Base-by-base conservation (phyloP, 2,329 filamentous ascomycete species). In the Talaromyces sp. region DNA sequence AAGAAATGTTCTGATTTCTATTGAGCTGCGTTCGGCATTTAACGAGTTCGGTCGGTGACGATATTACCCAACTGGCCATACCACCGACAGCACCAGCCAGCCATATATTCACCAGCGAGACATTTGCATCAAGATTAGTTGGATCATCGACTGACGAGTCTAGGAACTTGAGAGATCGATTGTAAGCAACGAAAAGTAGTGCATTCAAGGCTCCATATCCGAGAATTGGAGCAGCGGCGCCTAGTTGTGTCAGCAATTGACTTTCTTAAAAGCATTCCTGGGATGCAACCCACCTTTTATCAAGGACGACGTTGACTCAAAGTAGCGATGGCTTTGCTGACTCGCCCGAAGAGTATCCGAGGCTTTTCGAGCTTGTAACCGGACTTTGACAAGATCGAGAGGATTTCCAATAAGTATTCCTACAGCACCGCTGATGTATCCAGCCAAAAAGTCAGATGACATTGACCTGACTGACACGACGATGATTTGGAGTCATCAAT, bases 161-260 rank as follows among this genome's bases (percentile, higher is more conserved):
- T 31, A 97, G 80, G 17, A 87, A 77, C 25, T 82, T 81, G 71
- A 94, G 86, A n/a, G 89, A 89, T 65, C 91, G 90, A 75, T 97
- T 97, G 81, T 97, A 98, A 1, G 90, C 89, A 70, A 94, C 87
- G 78, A 97, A 97, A 22, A 97, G 87, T 17, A 97, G 81, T 45
- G 92, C 93, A 74, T 97, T 97, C 67, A 98, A 85, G 22, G 91
- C 92, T 68, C 94, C 94, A 78, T 97, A 97, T 70, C 92, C 92
- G 4, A 97, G 81, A 43, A 97, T 89, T 0, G 94, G 94, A 41
- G 93, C 93, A 27, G 93, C 90, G 11, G 90, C 87, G 68, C 94
- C 94, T 82, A 50, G 41, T 71, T 64, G 54, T 31, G 22, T 59
- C 22, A 43, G 49, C 50, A 33, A 50, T 45, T 37, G 45, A 22